Conservation (phyloP, 306 rosid genomes). For the Vigna unguiculata region DNA sequence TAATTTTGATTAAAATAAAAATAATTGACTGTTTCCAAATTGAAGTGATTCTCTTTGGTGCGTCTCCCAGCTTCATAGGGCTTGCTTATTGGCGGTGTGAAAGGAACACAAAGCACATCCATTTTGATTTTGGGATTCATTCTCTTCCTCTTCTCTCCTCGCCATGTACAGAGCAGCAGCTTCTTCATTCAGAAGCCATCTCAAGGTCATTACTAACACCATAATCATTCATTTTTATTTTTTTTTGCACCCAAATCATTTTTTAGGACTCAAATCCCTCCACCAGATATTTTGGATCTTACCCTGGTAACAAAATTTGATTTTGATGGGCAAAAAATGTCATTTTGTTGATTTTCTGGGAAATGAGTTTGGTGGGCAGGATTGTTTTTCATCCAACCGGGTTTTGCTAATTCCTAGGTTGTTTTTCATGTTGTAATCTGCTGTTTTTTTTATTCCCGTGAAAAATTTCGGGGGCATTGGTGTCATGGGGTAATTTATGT, state of each 20-base stretch:
- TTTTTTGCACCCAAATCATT: not conserved
- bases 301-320: slow-evolving; percentile 21
- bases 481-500: slow-evolving; percentile 4
- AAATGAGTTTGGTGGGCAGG: slow-evolving; percentile 18
- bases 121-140: slow-evolving; percentile 45
- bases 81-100: not conserved
- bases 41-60: slow-evolving; percentile 14
- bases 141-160: slow-evolving; percentile 12
- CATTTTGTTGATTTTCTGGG: not conserved
- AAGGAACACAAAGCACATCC: slow-evolving; percentile 12
- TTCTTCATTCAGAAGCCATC: slow-evolving; percentile 62
- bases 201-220: slow-evolving; percentile 65
- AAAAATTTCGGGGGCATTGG: slow-evolving; percentile 1
- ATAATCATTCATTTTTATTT: not conserved
- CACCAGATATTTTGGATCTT: not conserved
- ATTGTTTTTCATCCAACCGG: not conserved
- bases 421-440: not conserved
- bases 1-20: slow-evolving; percentile 4
- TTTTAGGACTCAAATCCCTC: not conserved
- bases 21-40: slow-evolving; percentile 41
- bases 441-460: not conserved
- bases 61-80: slow-evolving; percentile 41
- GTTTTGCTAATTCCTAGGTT: slow-evolving; percentile 6
- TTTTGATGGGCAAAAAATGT: slow-evolving; percentile 18
- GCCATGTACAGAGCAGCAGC: slow-evolving; percentile 78